A percentile compares a stretch with the other conserved stretches of the same genome.
phyloP scores from a whole-genome alignment of 495 filamentous ascomycete species.

The Glonium stellatum region DNA sequence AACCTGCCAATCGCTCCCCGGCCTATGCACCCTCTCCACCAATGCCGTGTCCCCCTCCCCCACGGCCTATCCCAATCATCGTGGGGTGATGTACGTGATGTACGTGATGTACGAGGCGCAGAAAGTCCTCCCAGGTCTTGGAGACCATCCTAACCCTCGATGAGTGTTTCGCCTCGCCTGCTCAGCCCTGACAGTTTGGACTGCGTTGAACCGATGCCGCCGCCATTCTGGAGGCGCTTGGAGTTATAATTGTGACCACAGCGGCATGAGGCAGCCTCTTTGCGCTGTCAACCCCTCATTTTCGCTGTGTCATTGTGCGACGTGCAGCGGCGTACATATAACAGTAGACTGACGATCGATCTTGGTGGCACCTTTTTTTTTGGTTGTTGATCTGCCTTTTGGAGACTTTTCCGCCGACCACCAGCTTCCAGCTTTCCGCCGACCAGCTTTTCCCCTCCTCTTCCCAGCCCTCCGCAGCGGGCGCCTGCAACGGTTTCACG shows the following conservation, averaged over 20 bases:
- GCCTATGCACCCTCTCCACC: conserved; percentile 2
- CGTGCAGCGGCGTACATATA: conserved; percentile 1
- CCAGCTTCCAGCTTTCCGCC: too few relatives aligned
- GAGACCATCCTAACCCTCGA: conserved; percentile 4
- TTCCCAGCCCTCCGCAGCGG: conserved; percentile 1
- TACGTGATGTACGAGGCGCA: background rate
- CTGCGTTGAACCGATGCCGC: conserved; percentile 11
- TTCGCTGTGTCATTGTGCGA: conserved; percentile 9
- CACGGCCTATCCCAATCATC: conserved; percentile 5
- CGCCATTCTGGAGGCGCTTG: conserved; percentile 12
- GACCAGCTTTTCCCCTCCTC: background rate
- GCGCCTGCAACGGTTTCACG: conserved; percentile 8
- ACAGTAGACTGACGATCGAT: background rate
- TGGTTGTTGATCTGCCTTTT: background rate
- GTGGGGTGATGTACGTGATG: conserved; percentile 3
- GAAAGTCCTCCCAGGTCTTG: background rate
- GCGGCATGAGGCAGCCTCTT: conserved; percentile 5
- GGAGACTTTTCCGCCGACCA: background rate
- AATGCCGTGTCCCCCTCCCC: conserved; percentile 1
- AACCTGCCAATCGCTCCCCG: conserved; percentile 11
- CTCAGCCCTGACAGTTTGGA: background rate
- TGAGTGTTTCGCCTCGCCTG: conserved; percentile 14
- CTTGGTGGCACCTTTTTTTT: background rate
- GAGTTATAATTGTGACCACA: conserved; percentile 15
- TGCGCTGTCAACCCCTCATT: conserved; percentile 19